A percentile compares a stretch with the other conserved stretches of the same genome.
phyloP scores from a whole-genome alignment of 352 stramenopile species.

The Globisporangium paddicum region DNA sequence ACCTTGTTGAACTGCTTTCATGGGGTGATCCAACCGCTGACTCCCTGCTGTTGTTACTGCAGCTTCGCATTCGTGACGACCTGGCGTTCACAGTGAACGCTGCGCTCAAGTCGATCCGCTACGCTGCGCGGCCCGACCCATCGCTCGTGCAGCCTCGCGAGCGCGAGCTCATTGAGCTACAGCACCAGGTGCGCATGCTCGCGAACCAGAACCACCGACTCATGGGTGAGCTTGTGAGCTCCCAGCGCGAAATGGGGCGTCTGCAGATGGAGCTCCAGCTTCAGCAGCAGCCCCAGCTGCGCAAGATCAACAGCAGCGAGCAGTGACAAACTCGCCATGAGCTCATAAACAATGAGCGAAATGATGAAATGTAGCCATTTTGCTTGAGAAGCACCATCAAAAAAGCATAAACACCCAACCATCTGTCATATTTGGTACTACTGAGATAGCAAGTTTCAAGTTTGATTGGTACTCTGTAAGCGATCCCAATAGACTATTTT shows the following conservation, averaged over 20 bases:
- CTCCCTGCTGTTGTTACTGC: neutral
- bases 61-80: slow-evolving; percentile 71
- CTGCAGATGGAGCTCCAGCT: slow-evolving; percentile 53
- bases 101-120: slow-evolving; percentile 68
- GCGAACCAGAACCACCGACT: slow-evolving; percentile 61
- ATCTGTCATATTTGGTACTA: too few species aligned
- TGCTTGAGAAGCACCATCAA: neutral
- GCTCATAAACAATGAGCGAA: neutral
- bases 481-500: too few species aligned
- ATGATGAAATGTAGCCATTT: neutral
- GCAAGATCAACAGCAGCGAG: slow-evolving; percentile 25
- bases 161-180: slow-evolving; percentile 35
- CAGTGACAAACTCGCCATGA: slow-evolving; percentile 12
- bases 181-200: slow-evolving; percentile 60
- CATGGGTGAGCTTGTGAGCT: slow-evolving; percentile 37
- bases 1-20: neutral
- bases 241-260: slow-evolving; percentile 49
- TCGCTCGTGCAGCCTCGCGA: slow-evolving; percentile 23
- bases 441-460: too few species aligned
- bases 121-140: slow-evolving; percentile 25
- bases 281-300: slow-evolving; percentile 37
- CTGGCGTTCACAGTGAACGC: slow-evolving; percentile 76
- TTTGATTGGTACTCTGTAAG: too few species aligned
- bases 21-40: too few species aligned
- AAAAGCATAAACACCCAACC: neutral